Evolutionary conservation across 2,329 filamentous ascomycete genomes (phyloP), one percentile per base, ranked within the genome.

Genomic region (Fusarium tanahbumbuense): DNA sequence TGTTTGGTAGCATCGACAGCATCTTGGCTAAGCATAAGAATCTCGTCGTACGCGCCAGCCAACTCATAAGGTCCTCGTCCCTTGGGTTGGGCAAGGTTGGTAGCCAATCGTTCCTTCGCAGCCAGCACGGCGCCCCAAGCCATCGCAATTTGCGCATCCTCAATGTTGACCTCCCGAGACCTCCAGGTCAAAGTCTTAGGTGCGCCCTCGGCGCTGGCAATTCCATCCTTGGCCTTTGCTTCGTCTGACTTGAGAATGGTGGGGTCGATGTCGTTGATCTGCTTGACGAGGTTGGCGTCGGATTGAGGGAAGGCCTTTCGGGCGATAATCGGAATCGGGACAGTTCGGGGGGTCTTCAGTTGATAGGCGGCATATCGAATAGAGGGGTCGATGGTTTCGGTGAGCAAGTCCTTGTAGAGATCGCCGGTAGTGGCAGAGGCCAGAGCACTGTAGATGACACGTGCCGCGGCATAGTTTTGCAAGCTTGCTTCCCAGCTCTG

Each of bases 311-410:
- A 97, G 65, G 91, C 90, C 71, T 92, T 91, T 73, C 90, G 90
- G 4, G 93, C 92, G 69, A 98, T 92, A 10, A 89, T 88, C 1
- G 91, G 87, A 50, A 97, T 91, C 5, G 94, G 91, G 56, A 94
- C 88, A 4, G 94, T 97, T 45, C 96, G 90, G 1, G 95, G 92
- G 32, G 97, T 88, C 78, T 95, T 92, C 78, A 94, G 87, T 80
- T 97, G 94, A 79, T 98, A 98, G 20, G 96, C 94, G 37, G 94
- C 94, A 79, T 97, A 98, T 68, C 95, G 91, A 75, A 99, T 93
- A 67, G 94, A 97, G 3, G 94, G 94, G 78, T 99, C 96, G 67
- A 97, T 91, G 7, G 92, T 97, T 74, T 92, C 91, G 49, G 91
- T 89, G 60, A 99, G 83, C 25, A 98, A 86, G 66, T 98, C 95